These are phyloP conservation scores for Wallacemonas sp. DNA, from an alignment of 208 protist genomes.

Conservation along the genomic window DNA sequence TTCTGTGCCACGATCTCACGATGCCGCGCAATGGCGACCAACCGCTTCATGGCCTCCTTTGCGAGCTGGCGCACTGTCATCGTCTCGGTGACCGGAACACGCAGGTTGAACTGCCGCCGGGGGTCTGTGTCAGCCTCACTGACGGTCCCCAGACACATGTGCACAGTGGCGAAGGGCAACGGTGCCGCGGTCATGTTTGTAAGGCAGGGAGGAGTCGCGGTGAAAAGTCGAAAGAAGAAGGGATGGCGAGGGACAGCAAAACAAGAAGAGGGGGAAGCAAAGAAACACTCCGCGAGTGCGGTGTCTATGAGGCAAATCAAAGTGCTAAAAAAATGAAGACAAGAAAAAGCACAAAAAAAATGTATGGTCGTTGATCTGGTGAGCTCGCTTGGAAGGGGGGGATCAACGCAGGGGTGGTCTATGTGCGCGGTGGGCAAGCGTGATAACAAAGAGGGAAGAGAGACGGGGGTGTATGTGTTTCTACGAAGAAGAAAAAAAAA, in stretches of 20 bases:
- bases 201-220: background rate
- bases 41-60: constrained; percentile 50
- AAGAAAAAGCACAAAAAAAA: constrained; percentile 18
- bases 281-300: background rate
- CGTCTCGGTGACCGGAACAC: constrained; percentile 38
- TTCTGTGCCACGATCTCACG: background rate
- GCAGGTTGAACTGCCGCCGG: background rate
- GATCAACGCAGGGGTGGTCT: too few species aligned
- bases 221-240: constrained; percentile 1
- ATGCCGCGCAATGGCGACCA: constrained; percentile 15
- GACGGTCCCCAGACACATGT: background rate
- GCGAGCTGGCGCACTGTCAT: constrained; percentile 41
- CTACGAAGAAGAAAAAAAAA: constrained; percentile 13
- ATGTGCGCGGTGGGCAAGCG: too few species aligned
- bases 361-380: too few species aligned
- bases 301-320: too few species aligned
- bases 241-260: background rate
- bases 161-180: background rate
- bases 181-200: background rate
- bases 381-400: too few species aligned
- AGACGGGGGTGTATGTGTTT: too few species aligned
- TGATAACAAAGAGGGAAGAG: background rate
- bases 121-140: background rate
- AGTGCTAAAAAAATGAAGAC: too few species aligned
- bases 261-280: background rate